Base-by-base conservation (phyloP, 225 moss, liverwort and hornwort genomes). In the Ulota crispa region DNA sequence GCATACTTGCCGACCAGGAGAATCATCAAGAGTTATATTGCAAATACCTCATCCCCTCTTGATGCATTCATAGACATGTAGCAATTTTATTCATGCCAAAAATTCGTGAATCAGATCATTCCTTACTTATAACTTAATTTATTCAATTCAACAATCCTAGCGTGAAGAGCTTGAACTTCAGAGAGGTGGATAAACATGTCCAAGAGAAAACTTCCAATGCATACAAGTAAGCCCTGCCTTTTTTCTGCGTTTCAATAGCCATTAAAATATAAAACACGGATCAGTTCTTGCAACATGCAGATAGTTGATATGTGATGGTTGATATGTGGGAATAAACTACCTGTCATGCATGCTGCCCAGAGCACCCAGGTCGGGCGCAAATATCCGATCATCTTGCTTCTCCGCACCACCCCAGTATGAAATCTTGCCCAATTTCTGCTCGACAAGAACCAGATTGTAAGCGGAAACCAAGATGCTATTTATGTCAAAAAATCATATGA, bases 391-490 rank as follows among this genome's bases (percentile, higher is more conserved):
- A 75, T 97, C 93, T 83, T 85, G 93, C 65, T 88, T 80, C 86
- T 97, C 96, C 50, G 93, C 96, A 55, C 96, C 96, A 60, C 92
- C 96, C 95, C 95, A 97, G 52, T 97, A 97, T 18, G 96, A 97
- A 37, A 95, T 28, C 69, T 90, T 78, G 64, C 93, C 96, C 56
- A 97, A 63, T 89, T 90, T 97, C 95, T 96, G 92, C 78, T 76
- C 76, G 34, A 77, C 55, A 79, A 72, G 68, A 41, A 13, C 42
- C 28, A 80, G 66, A 8, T 23, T 54, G 6, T 6, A 45, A 72
- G 64, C 10, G 64, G 7, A 64, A 73, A 45, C 70, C 64, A 26
- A 60, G 32, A 65, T 70, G 18, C 39, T 67, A 34, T 20, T 9
- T 72, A 34, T 15, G 41, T 65, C 64, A 21, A 69, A 68, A n/a